Conservation (phyloP, 345 rosid genomes). For the Passiflora organensis region DNA sequence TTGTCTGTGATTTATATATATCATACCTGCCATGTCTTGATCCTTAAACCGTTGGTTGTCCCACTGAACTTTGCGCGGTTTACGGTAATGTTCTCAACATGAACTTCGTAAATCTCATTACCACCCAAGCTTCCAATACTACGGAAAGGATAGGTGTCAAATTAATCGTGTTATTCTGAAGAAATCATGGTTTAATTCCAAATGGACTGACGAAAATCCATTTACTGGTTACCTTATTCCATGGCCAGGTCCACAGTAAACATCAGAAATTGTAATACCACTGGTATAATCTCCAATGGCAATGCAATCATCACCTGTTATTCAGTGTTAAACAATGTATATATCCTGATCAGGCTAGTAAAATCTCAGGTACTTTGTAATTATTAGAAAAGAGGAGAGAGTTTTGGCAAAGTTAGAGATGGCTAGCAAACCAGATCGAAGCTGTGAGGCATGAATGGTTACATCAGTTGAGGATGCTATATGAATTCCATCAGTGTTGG, state of each 20-base stretch:
- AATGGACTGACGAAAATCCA: too few relatives aligned
- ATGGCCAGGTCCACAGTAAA: slow-evolving; percentile 43
- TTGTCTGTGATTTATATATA: not conserved
- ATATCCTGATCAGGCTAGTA: too few relatives aligned
- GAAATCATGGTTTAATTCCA: not conserved
- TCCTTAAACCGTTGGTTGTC: slow-evolving; percentile 34
- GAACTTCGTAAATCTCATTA: slow-evolving; percentile 23
- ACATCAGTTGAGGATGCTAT: slow-evolving; percentile 19
- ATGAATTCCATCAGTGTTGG: slow-evolving; percentile 44
- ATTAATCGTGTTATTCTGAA: not conserved
- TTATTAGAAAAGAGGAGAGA: not conserved
- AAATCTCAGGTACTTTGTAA: too few relatives aligned
- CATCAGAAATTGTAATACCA: slow-evolving; percentile 18
- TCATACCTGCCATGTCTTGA: slow-evolving; percentile 39
- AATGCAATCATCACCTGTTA: slow-evolving; percentile 40
- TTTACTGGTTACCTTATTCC: slow-evolving; percentile 34
- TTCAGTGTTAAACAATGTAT: not conserved
- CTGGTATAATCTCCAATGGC: slow-evolving; percentile 34
- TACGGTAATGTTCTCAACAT: slow-evolving; percentile 27
- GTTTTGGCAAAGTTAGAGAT: not conserved
- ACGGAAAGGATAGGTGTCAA: not conserved
- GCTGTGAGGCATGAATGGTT: slow-evolving; percentile 11
- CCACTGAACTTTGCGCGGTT: slow-evolving; percentile 9
- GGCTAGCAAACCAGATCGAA: slow-evolving; percentile 36
- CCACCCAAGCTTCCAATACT: slow-evolving; percentile 44